Conservation (phyloP, 108 stramenopile genomes). For the Aurantiochytrium sp. region DNA sequence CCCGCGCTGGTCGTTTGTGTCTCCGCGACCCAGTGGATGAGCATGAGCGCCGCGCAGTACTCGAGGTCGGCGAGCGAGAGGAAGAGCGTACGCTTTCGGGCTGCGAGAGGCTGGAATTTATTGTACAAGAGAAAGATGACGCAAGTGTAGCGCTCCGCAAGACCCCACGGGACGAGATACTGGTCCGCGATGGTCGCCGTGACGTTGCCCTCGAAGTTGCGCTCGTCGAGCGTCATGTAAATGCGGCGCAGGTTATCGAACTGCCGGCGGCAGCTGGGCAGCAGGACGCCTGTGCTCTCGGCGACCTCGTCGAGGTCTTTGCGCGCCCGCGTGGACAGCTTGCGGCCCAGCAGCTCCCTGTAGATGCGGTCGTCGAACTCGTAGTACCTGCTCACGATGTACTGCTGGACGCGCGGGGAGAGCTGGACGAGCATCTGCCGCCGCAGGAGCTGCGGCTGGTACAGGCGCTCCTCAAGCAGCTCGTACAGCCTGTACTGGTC, state of each 20-base stretch:
- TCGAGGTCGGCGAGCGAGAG: not conserved
- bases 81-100: not conserved
- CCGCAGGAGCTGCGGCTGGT: conserved; percentile 19
- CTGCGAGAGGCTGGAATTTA: not conserved
- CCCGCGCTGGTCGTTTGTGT: not conserved
- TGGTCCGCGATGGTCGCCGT: not conserved
- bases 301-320: conserved; percentile 37
- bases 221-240: conserved; percentile 20
- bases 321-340: conserved; percentile 21
- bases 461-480: conserved; percentile 21
- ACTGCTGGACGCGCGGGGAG: not conserved
- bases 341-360: conserved; percentile 18
- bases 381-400: conserved; percentile 18
- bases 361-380: conserved; percentile 1
- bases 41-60: conserved; percentile 28
- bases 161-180: not conserved
- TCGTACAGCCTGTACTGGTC: conserved; percentile 29
- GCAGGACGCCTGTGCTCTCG: not conserved
- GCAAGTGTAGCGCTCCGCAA: conserved; percentile 28
- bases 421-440: not conserved
- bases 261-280: conserved; percentile 18
- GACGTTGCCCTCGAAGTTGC: conserved; percentile 10
- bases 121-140: conserved; percentile 1
- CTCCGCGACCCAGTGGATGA: not conserved
- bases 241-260: conserved; percentile 35